Percentiles rank a stretch among this genome's conserved stretches.
Conservation (phyloP, 208 protist species). For the Acanthamoeba healyi region DNA sequence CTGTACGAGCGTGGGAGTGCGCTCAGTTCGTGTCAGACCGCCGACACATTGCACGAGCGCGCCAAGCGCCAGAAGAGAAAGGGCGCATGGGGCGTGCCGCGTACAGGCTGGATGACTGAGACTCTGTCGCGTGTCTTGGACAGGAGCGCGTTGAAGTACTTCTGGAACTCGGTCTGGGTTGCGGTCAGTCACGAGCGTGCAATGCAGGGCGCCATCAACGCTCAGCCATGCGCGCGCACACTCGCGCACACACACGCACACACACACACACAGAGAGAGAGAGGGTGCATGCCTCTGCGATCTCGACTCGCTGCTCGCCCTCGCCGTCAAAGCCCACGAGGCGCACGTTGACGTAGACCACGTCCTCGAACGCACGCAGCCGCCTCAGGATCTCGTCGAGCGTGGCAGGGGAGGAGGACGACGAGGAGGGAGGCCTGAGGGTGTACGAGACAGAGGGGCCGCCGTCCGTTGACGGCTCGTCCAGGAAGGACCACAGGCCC, state of each 20-base stretch:
- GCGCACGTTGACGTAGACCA: slow-evolving; percentile 12
- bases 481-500: neutral
- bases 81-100: neutral
- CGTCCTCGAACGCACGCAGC: slow-evolving; percentile 11
- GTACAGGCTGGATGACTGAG: neutral
- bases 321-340: slow-evolving; percentile 53
- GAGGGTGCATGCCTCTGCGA: neutral
- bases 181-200: too few species aligned
- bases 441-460: slow-evolving; percentile 6
- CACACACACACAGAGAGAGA: neutral
- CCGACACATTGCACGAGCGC: too few species aligned
- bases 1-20: neutral
- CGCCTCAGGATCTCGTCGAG: slow-evolving; percentile 33
- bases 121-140: neutral
- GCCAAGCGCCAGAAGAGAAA: neutral
- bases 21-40: too few species aligned
- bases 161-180: slow-evolving; percentile 16
- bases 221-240: too few species aligned
- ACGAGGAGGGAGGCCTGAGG: neutral
- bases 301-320: neutral
- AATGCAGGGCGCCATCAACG: too few species aligned
- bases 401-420: neutral
- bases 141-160: slow-evolving; percentile 22
- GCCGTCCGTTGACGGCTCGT: neutral
- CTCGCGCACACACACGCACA: neutral